A percentile compares a stretch with the other conserved stretches of the same genome.
These are phyloP conservation scores for Globisporangium takayamanum DNA, from an alignment of 352 stramenopile genomes.

Conservation along the genomic window DNA sequence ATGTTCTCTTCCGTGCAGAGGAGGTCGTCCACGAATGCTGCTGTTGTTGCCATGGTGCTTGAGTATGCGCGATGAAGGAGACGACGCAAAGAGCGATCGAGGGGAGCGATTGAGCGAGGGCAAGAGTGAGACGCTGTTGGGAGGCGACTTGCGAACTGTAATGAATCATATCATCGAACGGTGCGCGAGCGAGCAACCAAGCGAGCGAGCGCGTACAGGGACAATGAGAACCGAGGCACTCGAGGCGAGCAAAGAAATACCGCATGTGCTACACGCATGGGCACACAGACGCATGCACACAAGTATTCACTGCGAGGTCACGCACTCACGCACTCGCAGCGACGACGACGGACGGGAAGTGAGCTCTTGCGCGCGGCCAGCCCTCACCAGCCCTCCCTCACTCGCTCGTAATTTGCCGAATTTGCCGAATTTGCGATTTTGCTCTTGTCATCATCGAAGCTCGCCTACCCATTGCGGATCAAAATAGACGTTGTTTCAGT, in stretches of 20 bases:
- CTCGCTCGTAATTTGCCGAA: too few relatives aligned
- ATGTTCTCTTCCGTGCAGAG: constrained; percentile 28
- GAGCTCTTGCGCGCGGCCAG: constrained; percentile 4
- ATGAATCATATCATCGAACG: constrained; percentile 8
- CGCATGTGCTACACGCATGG: background rate
- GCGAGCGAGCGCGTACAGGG: background rate
- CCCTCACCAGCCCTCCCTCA: too few relatives aligned
- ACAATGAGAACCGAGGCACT: background rate
- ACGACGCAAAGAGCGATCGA: background rate
- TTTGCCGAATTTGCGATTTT: too few relatives aligned
- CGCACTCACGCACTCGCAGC: constrained; percentile 12
- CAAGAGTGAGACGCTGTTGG: background rate
- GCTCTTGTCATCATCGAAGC: too few relatives aligned
- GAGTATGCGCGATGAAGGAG: too few relatives aligned
- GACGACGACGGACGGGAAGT: constrained; percentile 24
- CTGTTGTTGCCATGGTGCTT: background rate
- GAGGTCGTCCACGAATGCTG: constrained; percentile 20
- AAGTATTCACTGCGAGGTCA: too few relatives aligned
- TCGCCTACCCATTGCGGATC: too few relatives aligned
- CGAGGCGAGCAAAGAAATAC: background rate
- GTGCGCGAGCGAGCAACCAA: background rate
- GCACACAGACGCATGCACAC: background rate
- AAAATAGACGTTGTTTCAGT: too few relatives aligned
- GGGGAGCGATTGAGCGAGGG: background rate
- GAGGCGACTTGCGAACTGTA: constrained; percentile 4